Base-by-base conservation (phyloP, 345 rosid species). In the Zanthoxylum bungeanum region DNA sequence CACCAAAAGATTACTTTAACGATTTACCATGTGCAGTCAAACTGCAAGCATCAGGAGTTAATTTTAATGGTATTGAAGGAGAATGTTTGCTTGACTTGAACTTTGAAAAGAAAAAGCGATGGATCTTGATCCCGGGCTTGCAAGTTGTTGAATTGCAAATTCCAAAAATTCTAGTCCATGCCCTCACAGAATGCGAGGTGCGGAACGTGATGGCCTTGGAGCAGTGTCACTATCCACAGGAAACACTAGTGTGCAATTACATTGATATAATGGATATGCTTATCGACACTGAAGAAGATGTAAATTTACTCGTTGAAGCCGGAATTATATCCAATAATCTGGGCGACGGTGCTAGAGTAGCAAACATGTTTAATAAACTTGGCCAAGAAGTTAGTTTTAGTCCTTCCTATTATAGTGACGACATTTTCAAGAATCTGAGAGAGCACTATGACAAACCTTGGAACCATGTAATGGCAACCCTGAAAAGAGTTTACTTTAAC, bases 151-250 rank as follows among this genome's bases (percentile, higher is more conserved):
- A 66, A 50, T 17, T 66, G 7, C 25, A 66, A 25, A 27, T 58
- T 1, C 71, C 72, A 6, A 17, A 50, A 14, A 21, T 66, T 24
- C 17, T 5, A 1, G 4, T 66, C 3, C 49, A 16, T 36, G 66
- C 66, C 16, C 17, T 28, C 1, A 66, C 77, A 11, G 77, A 74
- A 66, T 42, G 51, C 30, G 42, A 58, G 9, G 39, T 74, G 8
- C 66, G 77, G 11, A 74, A 74, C 63, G 39, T 66, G 10, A 59
- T 73, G 76, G 76, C 76, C 3, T 40, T 56, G 3, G 71, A 58
- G 24, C 65, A 64, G 31, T 73, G 71, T 21, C 72, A 74, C 50
- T 66, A 59, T 21, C 72, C 59, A 10, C 19, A 34, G 6, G 30
- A 66, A 7, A 67, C 72, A 3, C 60, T 47, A 52, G 60, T 49